Conservation (phyloP, 2,329 filamentous ascomycete species). For the Penicillium sp. region DNA sequence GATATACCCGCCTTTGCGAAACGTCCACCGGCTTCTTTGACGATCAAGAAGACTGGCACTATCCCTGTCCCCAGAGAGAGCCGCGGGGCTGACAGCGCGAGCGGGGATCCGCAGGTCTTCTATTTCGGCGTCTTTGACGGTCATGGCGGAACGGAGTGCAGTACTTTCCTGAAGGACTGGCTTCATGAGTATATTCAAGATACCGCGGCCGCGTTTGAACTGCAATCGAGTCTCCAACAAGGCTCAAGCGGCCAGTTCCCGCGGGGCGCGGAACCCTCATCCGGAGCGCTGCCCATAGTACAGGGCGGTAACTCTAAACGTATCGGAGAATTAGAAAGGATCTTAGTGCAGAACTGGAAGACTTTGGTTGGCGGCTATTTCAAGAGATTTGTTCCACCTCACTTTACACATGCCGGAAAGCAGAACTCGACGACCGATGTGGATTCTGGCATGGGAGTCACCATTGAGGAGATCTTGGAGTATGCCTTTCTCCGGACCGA, state of each 20-base stretch:
- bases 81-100: conserved; percentile 62
- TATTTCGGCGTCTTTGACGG: conserved; percentile 97
- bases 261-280: too few relatives aligned
- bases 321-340: conserved; percentile 59
- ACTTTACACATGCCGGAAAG: too few relatives aligned
- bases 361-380: conserved; percentile 89
- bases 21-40: conserved; percentile 60
- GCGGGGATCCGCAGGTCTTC: conserved; percentile 88
- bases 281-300: too few relatives aligned
- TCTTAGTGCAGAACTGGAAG: conserved; percentile 68
- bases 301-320: too few relatives aligned
- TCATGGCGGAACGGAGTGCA: conserved; percentile 83
- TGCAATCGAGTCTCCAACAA: conserved; percentile 66
- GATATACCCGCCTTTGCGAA: conserved; percentile 88
- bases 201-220: conserved; percentile 59
- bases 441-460: conserved; percentile 24
- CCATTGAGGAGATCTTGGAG: conserved; percentile 55
- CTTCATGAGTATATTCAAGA: conserved; percentile 84
- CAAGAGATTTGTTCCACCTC: conserved; percentile 72
- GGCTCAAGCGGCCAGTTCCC: too few relatives aligned
- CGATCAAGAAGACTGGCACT: too few relatives aligned
- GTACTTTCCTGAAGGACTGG: conserved; percentile 72
- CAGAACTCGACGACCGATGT: too few relatives aligned
- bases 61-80: conserved; percentile 55
- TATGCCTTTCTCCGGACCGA: conserved; percentile 93